Evolutionary conservation across 2,329 filamentous ascomycete genomes (phyloP).

Genomic region (Fusarium sp.): DNA sequence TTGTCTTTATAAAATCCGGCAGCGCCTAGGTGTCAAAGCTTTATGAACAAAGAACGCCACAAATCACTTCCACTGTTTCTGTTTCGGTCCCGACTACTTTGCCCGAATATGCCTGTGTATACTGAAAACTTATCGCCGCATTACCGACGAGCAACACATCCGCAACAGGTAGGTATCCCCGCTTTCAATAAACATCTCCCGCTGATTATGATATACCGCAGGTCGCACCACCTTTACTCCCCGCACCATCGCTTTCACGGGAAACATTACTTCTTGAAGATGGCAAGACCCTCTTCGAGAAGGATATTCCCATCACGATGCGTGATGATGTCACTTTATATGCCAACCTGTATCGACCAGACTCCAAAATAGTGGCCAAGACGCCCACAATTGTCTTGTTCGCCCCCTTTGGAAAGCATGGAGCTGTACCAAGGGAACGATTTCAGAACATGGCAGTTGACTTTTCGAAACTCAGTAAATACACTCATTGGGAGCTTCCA

Average conservation of each 20-base stretch:
- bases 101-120: too few species aligned
- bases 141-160: too few species aligned
- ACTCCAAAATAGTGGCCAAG: neutral
- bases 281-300: neutral
- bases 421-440: constrained; percentile 9
- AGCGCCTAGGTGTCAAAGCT: too few species aligned
- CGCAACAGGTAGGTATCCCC: too few species aligned
- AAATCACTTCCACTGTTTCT: too few species aligned
- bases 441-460: constrained; percentile 20
- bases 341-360: constrained; percentile 1
- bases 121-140: too few species aligned
- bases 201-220: neutral
- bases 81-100: too few species aligned
- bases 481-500: constrained; percentile 14
- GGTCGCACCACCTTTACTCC: neutral
- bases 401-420: constrained; percentile 23
- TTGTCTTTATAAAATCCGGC: too few species aligned
- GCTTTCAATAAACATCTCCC: too few species aligned
- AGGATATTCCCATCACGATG: neutral
- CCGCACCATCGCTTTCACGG: neutral
- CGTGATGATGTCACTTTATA: neutral
- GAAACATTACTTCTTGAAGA: neutral
- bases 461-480: constrained; percentile 1
- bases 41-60: too few species aligned
- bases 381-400: constrained; percentile 8